Evolutionary conservation across 495 filamentous ascomycete genomes (phyloP), one percentile per base, ranked within the genome.

Genomic region (Lophiotrema nucula): DNA sequence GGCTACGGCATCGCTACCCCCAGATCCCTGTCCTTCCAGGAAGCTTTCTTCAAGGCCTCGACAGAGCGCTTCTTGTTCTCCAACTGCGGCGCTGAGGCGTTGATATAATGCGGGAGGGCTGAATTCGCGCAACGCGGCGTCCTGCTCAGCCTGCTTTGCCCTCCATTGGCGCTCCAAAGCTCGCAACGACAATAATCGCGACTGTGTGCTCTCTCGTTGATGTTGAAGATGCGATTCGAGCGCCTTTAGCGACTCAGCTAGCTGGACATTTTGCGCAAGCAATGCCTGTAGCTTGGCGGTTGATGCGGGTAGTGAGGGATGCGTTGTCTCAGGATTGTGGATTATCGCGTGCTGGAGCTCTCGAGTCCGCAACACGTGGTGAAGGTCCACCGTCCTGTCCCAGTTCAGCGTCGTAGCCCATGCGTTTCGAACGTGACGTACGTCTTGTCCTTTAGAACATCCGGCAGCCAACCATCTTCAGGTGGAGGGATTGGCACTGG

Each of bases 121-220:
- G 75, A 93, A 98, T 10, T 88, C 87, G 56, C 85, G 83, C 44
- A 98, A 74, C 8, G 88, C 89, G 3, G 79, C 72, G 67, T 98
- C 93, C 85, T 95, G 93, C 52, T 89, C 88, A 2, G 79, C 77
- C 69, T 97, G 89, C 70, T 95, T 95, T 43, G 84, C 80, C 38
- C 87, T 83, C 90, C 93, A 97, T 54, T 87, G 83, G n/a, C 88
- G 84, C 68, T 97, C 93, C 2, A 96, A 83, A 4, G 88, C 89
- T 66, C 89, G 87, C 18, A 92, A 82, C 2, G 84, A 79, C 1
- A 97, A 82, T 1, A 98, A 83, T 46, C 91, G 87, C 1, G 86
- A 83, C 69, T 97, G 89, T 0, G 88, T 85, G 6, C 74, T 73
- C 19, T 79, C 74, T 53, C 90, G 87, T 26, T 86, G 79, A 53